Evolutionary conservation across 768 basidiomycete species (phyloP), one percentile per base, ranked within the genome.

Genomic region (Tylopilus plumbeoviolaceoides): DNA sequence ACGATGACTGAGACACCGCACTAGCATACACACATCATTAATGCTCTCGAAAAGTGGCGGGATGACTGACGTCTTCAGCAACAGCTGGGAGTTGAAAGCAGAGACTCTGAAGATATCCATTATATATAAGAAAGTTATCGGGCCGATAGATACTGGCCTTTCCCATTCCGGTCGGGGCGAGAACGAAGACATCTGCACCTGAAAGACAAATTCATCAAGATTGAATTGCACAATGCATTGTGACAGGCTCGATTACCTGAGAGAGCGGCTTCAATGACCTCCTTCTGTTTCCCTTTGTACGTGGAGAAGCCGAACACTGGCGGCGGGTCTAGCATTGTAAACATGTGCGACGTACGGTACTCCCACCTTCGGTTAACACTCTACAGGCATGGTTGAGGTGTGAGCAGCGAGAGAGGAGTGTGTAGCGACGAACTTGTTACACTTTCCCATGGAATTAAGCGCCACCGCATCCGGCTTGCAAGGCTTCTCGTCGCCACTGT

Each of bases 81-180:
- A 86, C 70, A 0, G 91, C 90, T 41, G 91, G 91, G 27, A 91
- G 72, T 70, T 92, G 91, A 63, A 92, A 93, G 68, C 91, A 93
- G 4, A 93, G 61, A 60, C 89, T 91, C 89, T 91, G 47, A 5
- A 30, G 10, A 30, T 11, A 30, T 30, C 20, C 6, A 47, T 43
- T 40, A 49, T 31, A 33, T 48, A 44, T 47, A 21, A 14, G 10
- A 41, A 30, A 30, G 8, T 30, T 5, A 2, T 30, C 1, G 30
- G 30, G 10, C 30, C 2, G 8, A 30, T 7, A 11, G 1, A 45
- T 63, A 61, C 36, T 28, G 31, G 85, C 90, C 78, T 93, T 93
- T 31, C 91, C 91, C 87, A 92, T 89, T 5, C 91, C 89, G 10
- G 91, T 93, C 0, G 91, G 89, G 17, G 90, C 91, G 3, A 91